Evolutionary conservation across 179 eudicot genomes (phyloP).

Genomic region (Drosera spatulata): DNA sequence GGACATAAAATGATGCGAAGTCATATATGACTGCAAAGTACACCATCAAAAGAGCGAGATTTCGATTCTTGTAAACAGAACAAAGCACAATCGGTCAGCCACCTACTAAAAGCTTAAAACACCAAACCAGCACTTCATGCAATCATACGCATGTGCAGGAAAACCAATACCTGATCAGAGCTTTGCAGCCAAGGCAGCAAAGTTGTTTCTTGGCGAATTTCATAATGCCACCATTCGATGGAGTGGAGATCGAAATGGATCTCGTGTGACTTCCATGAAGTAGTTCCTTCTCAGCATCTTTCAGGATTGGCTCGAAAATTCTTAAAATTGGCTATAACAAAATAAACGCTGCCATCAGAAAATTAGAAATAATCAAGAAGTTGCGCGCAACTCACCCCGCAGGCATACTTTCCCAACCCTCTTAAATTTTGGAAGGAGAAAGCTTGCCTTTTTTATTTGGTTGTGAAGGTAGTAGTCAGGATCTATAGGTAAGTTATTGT

Average conservation of each 20-base stretch:
- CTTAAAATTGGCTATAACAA: conserved; percentile 83
- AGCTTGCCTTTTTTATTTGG: conserved; percentile 87
- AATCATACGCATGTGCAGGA: no score
- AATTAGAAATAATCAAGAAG: conserved; percentile 7
- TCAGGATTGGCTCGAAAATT: conserved; percentile 93
- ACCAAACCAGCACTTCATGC: no score
- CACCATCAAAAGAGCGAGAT: no score
- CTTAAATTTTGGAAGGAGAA: background rate
- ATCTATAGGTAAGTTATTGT: conserved; percentile 95
- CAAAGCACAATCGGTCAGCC: no score
- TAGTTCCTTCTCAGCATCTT: conserved; percentile 84
- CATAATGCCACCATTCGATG: conserved; percentile 93
- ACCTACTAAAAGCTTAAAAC: no score
- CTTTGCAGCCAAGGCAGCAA: conserved; percentile 94
- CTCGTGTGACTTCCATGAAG: conserved; percentile 93
- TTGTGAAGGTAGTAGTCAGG: conserved; percentile 93
- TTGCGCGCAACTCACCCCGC: background rate
- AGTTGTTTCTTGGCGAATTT: conserved; percentile 92
- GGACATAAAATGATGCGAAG: no score
- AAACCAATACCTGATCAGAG: conserved; percentile 60
- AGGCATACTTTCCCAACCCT: no score
- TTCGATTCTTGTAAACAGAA: no score
- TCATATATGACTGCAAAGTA: no score
- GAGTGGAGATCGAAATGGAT: conserved; percentile 92
- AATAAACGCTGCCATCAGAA: conserved; percentile 15